Evolutionary conservation across 2,329 filamentous ascomycete genomes (phyloP).

Genomic region (Diaporthe helianthi): DNA sequence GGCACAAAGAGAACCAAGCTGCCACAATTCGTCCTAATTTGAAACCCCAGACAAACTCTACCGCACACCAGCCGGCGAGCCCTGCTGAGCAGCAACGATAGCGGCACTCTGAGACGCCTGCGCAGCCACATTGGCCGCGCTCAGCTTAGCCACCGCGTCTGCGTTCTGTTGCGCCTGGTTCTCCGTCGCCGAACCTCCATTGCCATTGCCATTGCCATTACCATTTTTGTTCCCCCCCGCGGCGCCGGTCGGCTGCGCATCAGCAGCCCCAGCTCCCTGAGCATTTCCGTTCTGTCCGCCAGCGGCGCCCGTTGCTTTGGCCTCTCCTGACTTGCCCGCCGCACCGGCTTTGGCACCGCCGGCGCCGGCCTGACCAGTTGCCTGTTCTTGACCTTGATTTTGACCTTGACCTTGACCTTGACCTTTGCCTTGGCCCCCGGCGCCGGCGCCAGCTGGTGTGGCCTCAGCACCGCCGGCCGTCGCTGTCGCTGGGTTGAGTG

Average conservation of each 20-base stretch:
- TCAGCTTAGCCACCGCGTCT: conserved; percentile 9
- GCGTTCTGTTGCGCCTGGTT: conserved; percentile 9
- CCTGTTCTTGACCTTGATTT: not conserved
- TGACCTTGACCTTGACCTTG: not conserved
- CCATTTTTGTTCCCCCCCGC: not conserved
- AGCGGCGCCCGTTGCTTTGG: not conserved
- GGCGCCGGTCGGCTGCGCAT: not conserved
- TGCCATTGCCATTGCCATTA: not conserved
- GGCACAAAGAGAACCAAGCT: not conserved
- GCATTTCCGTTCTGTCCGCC: not conserved
- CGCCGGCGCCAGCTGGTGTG: not conserved
- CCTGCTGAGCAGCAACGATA: conserved; percentile 14
- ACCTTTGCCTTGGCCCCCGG: not conserved
- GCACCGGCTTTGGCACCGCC: conserved; percentile 2
- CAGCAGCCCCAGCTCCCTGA: not conserved
- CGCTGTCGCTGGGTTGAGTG: not conserved
- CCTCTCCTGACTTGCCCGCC: not conserved
- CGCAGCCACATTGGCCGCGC: conserved; percentile 3
- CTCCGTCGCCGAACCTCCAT: not conserved
- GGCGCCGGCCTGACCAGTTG: not conserved
- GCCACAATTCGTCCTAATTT: too few species aligned
- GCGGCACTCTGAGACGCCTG: conserved; percentile 21
- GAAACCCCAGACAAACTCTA: not conserved
- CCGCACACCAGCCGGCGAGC: conserved; percentile 2
- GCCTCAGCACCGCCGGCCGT: not conserved